phyloP scores from a whole-genome alignment of 768 basidiomycete genomes.

The Clitopilus passeckerianus region DNA sequence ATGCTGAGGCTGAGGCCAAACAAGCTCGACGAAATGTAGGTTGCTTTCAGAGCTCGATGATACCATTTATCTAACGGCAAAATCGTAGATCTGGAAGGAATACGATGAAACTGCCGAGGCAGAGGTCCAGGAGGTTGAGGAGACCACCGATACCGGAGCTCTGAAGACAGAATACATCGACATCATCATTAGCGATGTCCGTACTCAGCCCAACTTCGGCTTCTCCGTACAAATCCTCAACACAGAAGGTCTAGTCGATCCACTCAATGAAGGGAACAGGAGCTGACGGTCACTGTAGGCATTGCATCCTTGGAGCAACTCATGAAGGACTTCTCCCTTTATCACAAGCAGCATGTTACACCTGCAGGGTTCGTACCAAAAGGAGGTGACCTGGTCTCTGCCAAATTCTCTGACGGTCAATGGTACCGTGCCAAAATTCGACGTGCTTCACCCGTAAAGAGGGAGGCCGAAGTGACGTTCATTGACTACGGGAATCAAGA shows the following conservation, averaged over 20 bases:
- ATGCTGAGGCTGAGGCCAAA: slow-evolving; percentile 91
- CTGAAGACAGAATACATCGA: slow-evolving; percentile 87
- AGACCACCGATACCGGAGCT: slow-evolving; percentile 41
- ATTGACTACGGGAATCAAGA: slow-evolving; percentile 97
- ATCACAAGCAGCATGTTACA: slow-evolving; percentile 65
- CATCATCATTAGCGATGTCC: slow-evolving; percentile 86
- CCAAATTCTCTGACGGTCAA: slow-evolving; percentile 88
- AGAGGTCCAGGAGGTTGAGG: slow-evolving; percentile 38
- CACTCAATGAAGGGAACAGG: background rate
- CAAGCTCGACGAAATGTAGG: slow-evolving; percentile 66
- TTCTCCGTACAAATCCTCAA: slow-evolving; percentile 95
- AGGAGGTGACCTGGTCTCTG: slow-evolving; percentile 87
- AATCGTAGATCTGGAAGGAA: slow-evolving; percentile 74
- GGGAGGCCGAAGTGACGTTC: slow-evolving; percentile 92
- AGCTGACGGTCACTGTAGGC: slow-evolving; percentile 38
- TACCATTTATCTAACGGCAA: background rate
- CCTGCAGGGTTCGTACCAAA: slow-evolving; percentile 75
- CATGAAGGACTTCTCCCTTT: slow-evolving; percentile 89
- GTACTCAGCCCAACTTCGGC: slow-evolving; percentile 63
- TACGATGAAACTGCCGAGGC: slow-evolving; percentile 73
- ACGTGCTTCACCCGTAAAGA: slow-evolving; percentile 80
- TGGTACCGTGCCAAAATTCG: slow-evolving; percentile 97
- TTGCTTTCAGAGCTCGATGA: background rate
- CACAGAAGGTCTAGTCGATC: slow-evolving; percentile 63
- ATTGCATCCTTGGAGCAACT: slow-evolving; percentile 90